Percentiles rank a stretch among this genome's conserved stretches.
Conservation (phyloP, 768 basidiomycete species). For the Rhizopogon vesiculosus region DNA sequence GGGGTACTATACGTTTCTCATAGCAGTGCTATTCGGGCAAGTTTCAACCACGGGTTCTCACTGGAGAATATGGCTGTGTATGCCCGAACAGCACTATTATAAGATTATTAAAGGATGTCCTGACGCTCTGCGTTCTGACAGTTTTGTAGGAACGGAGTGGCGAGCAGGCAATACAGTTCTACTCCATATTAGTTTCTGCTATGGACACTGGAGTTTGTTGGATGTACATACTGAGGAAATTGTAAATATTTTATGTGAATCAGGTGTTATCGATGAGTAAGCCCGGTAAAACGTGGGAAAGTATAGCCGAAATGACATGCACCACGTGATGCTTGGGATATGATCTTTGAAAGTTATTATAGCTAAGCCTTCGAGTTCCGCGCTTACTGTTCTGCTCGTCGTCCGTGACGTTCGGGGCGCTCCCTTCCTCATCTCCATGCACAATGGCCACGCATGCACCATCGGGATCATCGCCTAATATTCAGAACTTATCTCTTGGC, state of each 20-base stretch:
- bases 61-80: slow-evolving; percentile 6
- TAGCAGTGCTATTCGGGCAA: slow-evolving; percentile 6
- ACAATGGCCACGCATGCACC: slow-evolving; percentile 24
- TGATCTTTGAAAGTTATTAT: slow-evolving; percentile 1
- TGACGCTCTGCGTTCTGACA: neutral
- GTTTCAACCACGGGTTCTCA: slow-evolving; percentile 4
- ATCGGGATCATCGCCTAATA: slow-evolving; percentile 26
- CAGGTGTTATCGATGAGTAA: too few species aligned
- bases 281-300: neutral
- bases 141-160: neutral
- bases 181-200: too few species aligned
- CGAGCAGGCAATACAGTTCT: neutral
- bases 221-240: too few species aligned
- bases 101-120: neutral
- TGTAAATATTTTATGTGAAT: too few species aligned
- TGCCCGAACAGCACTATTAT: slow-evolving; percentile 9
- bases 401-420: slow-evolving; percentile 3
- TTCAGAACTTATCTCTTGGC: slow-evolving; percentile 32
- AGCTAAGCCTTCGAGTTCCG: neutral
- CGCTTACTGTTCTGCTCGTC: slow-evolving; percentile 4
- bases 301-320: neutral
- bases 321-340: neutral
- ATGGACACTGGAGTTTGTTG: too few species aligned
- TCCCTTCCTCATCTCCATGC: slow-evolving; percentile 15
- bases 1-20: neutral